A percentile compares a stretch with the other conserved stretches of the same genome.
These are phyloP conservation scores for Colletotrichum kahawae DNA, from an alignment of 2,329 filamentous ascomycete species.

Conservation along the genomic window DNA sequence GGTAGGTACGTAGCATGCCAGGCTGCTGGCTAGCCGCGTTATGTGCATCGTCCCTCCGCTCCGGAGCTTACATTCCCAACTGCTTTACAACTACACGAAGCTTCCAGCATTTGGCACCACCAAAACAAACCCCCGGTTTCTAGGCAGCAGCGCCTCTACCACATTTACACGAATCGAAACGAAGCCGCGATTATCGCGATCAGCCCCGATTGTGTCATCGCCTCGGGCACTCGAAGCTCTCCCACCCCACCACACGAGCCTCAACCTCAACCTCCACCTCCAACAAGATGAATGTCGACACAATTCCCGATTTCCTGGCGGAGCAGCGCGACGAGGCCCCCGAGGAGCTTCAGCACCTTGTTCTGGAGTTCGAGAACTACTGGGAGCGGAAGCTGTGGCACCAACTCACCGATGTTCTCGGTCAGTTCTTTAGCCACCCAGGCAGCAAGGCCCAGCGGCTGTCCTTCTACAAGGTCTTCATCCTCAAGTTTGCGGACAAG, in stretches of 20 bases:
- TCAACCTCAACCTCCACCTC: neutral
- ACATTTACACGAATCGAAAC: neutral
- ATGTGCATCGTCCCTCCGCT: constrained; percentile 14
- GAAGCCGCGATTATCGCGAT: neutral
- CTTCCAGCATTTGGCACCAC: neutral
- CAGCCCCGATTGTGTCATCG: neutral
- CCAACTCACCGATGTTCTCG: constrained; percentile 88
- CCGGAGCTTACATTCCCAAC: constrained; percentile 5
- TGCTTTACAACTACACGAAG: neutral
- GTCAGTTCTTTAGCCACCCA: constrained; percentile 85
- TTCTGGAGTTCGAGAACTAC: constrained; percentile 91
- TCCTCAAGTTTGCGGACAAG: constrained; percentile 95
- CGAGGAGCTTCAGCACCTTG: constrained; percentile 84
- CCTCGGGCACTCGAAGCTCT: constrained; percentile 5
- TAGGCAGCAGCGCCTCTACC: neutral
- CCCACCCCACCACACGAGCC: neutral
- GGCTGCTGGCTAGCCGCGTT: constrained; percentile 46
- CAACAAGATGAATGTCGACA: constrained; percentile 77
- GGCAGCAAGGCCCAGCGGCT: constrained; percentile 85
- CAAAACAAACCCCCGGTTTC: neutral
- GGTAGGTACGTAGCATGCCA: constrained; percentile 25
- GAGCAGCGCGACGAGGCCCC: constrained; percentile 89
- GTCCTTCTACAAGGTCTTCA: constrained; percentile 91
- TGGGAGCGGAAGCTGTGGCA: constrained; percentile 99
- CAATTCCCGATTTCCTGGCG: constrained; percentile 89